Evolutionary conservation across 768 basidiomycete genomes (phyloP).

Genomic region (Boletus subparvulus): DNA sequence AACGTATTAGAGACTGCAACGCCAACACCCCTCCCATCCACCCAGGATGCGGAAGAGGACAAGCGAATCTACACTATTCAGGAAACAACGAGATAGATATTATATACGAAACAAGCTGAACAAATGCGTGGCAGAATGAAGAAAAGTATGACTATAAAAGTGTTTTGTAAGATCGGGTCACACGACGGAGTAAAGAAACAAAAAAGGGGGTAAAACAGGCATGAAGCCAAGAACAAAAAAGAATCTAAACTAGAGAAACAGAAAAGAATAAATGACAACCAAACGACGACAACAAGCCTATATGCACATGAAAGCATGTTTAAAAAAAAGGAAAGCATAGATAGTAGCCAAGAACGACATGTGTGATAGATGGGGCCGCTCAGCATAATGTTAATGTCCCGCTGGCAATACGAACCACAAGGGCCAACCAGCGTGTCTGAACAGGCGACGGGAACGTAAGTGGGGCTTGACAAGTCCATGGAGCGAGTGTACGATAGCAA

Average conservation of each 20-base stretch:
- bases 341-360: constrained; percentile 29
- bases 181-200: constrained; percentile 14
- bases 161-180: constrained; percentile 16
- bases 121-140: constrained; percentile 18
- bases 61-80: constrained; percentile 29
- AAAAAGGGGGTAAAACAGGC: not conserved
- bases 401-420: constrained; percentile 12
- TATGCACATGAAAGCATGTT: constrained; percentile 32
- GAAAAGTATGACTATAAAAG: constrained; percentile 16
- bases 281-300: constrained; percentile 22
- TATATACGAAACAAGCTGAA: constrained; percentile 29
- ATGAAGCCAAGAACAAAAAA: constrained; percentile 8
- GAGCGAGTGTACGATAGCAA: constrained; percentile 23
- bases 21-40: not conserved
- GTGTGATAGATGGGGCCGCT: constrained; percentile 18
- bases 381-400: constrained; percentile 31
- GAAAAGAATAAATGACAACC: constrained; percentile 28
- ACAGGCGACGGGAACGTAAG: constrained; percentile 17
- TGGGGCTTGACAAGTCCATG: constrained; percentile 24
- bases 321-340: constrained; percentile 20
- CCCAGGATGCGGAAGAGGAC: not conserved
- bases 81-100: constrained; percentile 27
- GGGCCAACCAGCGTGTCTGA: constrained; percentile 13
- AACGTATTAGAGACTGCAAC: constrained; percentile 35
- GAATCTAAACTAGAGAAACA: constrained; percentile 14